Conservation (phyloP, 768 basidiomycete species). For the Lactifluus volemus region DNA sequence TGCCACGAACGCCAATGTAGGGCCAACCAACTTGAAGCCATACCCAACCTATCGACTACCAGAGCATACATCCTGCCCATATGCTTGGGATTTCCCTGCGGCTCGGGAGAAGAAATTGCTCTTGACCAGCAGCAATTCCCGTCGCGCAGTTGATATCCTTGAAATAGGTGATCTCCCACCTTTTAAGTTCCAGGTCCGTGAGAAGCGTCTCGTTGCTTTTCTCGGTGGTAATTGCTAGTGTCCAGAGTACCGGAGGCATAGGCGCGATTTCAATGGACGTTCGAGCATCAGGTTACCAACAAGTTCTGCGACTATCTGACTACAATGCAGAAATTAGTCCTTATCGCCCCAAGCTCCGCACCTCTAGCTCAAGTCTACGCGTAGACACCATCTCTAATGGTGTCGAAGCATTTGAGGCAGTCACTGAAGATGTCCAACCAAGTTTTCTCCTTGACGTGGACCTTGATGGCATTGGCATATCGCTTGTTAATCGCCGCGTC, state of each 20-base stretch:
- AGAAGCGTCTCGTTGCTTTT: neutral
- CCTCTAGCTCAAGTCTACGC: conserved; percentile 41
- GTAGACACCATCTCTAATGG: conserved; percentile 65
- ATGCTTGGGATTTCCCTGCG: conserved; percentile 94
- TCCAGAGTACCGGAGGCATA: conserved; percentile 46
- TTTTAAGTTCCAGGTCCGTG: conserved; percentile 71
- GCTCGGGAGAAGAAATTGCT: conserved; percentile 71
- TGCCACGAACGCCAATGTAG: conserved; percentile 34
- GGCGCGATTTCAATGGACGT: conserved; percentile 82
- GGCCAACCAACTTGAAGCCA: conserved; percentile 31
- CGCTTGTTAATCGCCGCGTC: conserved; percentile 79
- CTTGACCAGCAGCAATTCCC: conserved; percentile 50
- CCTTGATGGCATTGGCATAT: conserved; percentile 86
- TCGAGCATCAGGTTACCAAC: conserved; percentile 78
- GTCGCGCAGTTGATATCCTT: conserved; percentile 77
- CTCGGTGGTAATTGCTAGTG: neutral
- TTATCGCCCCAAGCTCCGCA: conserved; percentile 68
- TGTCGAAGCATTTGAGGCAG: conserved; percentile 75
- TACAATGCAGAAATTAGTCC: conserved; percentile 81
- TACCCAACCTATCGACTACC: conserved; percentile 46
- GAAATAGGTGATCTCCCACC: conserved; percentile 91
- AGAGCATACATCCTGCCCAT: conserved; percentile 47
- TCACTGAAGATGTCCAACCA: conserved; percentile 63
- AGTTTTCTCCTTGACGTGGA: conserved; percentile 62
- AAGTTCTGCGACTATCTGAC: conserved; percentile 77